These are phyloP conservation scores for Tetracladium marchalianum DNA, from an alignment of 495 filamentous ascomycete species.

Conservation along the genomic window DNA sequence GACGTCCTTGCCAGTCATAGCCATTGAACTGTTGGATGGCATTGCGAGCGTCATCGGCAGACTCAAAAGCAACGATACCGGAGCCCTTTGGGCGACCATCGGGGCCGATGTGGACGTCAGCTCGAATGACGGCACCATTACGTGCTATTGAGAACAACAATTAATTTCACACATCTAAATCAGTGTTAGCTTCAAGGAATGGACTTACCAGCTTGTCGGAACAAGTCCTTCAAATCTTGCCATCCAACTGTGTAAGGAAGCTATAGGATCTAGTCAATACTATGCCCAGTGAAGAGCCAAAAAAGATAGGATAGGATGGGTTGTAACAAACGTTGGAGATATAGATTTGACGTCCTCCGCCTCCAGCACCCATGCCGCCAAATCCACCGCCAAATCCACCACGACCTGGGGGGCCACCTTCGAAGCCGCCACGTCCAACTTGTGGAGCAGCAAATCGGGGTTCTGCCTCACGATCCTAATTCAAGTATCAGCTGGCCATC, in stretches of 20 bases:
- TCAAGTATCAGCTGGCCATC: not conserved
- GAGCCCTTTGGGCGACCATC: constrained; percentile 93
- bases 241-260: constrained; percentile 96
- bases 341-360: constrained; percentile 81
- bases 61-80: constrained; percentile 94
- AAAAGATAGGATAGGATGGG: constrained; percentile 17
- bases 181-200: constrained; percentile 13
- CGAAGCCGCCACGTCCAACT: constrained; percentile 58
- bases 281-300: constrained; percentile 6
- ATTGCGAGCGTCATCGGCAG: constrained; percentile 84
- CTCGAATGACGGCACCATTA: constrained; percentile 82
- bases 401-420: constrained; percentile 30
- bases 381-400: constrained; percentile 32
- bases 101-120: constrained; percentile 86
- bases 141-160: constrained; percentile 26
- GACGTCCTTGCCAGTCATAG: constrained; percentile 94
- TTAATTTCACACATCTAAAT: constrained; percentile 17
- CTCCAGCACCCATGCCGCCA: constrained; percentile 31
- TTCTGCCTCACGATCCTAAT: constrained; percentile 86
- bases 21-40: constrained; percentile 97
- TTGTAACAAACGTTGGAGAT: constrained; percentile 87
- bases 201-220: constrained; percentile 87
- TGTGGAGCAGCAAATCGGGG: constrained; percentile 79
- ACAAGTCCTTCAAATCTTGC: constrained; percentile 98
- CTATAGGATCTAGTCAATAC: constrained; percentile 36